phyloP scores from a whole-genome alignment of 352 stramenopile species.

The Paralagenidium karlingii region DNA sequence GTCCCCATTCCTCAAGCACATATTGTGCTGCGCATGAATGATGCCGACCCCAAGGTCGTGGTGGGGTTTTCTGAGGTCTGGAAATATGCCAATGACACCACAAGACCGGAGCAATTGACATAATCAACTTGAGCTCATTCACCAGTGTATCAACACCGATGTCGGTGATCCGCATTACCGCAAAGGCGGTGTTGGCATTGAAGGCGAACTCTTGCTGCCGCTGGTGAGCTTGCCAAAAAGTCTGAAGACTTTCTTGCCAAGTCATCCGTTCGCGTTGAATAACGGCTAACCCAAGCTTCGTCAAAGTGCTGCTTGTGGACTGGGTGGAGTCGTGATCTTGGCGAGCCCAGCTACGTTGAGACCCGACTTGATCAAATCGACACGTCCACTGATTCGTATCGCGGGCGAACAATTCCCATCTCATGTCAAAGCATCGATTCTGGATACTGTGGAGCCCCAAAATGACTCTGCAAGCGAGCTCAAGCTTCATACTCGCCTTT shows the following conservation, averaged over 20 bases:
- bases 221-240: slow-evolving; percentile 75
- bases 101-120: slow-evolving; percentile 88
- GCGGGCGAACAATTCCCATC: slow-evolving; percentile 97
- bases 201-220: slow-evolving; percentile 64
- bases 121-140: slow-evolving; percentile 95
- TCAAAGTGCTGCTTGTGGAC: slow-evolving; percentile 86
- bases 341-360: slow-evolving; percentile 83
- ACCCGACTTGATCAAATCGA: slow-evolving; percentile 97
- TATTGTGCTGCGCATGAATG: slow-evolving; percentile 94
- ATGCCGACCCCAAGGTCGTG: slow-evolving; percentile 84
- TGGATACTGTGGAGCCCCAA: slow-evolving; percentile 93
- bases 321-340: slow-evolving; percentile 95
- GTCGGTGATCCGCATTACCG: slow-evolving; percentile 91
- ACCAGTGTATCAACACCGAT: slow-evolving; percentile 94
- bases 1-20: slow-evolving; percentile 93
- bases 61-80: slow-evolving; percentile 83
- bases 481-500: no score
- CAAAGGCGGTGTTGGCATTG: slow-evolving; percentile 79
- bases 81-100: slow-evolving; percentile 82
- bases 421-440: slow-evolving; percentile 96
- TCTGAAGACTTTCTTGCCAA: slow-evolving; percentile 94
- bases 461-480: no score
- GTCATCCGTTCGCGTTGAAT: slow-evolving; percentile 96
- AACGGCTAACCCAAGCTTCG: slow-evolving; percentile 86
- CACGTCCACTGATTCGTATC: slow-evolving; percentile 96